These are phyloP conservation scores for Triticum aestivum DNA, from an alignment of 176 grass and related monocot genomes.

Conservation along the genomic window DNA sequence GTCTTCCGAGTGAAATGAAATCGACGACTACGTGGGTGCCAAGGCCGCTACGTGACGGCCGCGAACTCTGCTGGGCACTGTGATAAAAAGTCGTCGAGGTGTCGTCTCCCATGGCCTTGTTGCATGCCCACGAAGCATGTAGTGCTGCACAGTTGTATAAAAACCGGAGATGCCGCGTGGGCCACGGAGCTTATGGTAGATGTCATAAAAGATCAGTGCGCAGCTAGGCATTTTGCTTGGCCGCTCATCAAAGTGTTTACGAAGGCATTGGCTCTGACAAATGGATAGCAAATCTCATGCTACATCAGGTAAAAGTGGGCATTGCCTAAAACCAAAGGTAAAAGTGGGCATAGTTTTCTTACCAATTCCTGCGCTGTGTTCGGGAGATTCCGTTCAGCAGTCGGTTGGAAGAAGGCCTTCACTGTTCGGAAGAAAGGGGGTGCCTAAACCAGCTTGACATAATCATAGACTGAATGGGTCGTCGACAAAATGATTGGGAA, in stretches of 20 bases:
- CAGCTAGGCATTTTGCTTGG: not conserved
- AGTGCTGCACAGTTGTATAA: conserved; percentile 25
- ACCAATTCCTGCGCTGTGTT: not conserved
- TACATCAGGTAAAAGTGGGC: too few species aligned
- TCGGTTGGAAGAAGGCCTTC: not conserved
- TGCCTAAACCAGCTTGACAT: conserved; percentile 22
- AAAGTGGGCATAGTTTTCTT: not conserved
- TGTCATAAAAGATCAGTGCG: not conserved
- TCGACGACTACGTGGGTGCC: not conserved
- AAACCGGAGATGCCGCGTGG: not conserved
- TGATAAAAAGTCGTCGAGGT: not conserved
- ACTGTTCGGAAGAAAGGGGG: not conserved
- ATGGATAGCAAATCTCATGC: not conserved
- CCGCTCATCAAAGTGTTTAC: not conserved
- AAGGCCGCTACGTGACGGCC: conserved; percentile 38
- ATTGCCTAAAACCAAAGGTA: too few species aligned
- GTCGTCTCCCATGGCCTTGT: not conserved
- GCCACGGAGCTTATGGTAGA: not conserved
- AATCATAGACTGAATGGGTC: not conserved
- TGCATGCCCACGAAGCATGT: conserved; percentile 2
- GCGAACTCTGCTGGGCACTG: not conserved
- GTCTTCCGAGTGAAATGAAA: not conserved
- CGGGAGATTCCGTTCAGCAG: not conserved
- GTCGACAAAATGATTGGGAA: conserved; percentile 13
- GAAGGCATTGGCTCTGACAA: not conserved